phyloP scores from a whole-genome alignment of 768 basidiomycete species.

The Dendrothele bispora region DNA sequence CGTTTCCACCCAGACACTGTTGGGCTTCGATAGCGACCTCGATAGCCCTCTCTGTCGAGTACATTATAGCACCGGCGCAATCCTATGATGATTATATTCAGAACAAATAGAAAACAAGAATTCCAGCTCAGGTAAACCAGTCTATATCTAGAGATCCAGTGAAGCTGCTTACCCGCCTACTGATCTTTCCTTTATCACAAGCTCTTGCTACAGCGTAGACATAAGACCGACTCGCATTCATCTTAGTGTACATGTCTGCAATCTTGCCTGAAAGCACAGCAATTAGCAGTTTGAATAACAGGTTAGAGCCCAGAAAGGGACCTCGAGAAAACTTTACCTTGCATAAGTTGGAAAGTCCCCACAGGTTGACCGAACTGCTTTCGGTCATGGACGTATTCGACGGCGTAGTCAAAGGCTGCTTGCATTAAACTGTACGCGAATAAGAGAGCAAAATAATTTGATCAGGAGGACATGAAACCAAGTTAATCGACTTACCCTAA shows the following conservation, averaged over 20 bases:
- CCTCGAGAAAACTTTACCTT: conserved; percentile 52
- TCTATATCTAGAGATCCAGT: neutral
- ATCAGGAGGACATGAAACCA: conserved; percentile 9
- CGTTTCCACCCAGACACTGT: conserved; percentile 94
- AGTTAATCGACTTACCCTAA: conserved; percentile 57
- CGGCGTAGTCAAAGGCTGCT: conserved; percentile 84
- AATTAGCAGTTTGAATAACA: conserved; percentile 14
- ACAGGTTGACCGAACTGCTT: conserved; percentile 88
- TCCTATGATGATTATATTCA: conserved; percentile 51
- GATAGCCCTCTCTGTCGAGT: conserved; percentile 89
- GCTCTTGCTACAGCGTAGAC: conserved; percentile 92
- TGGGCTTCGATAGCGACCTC: conserved; percentile 90
- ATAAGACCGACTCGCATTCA: conserved; percentile 85
- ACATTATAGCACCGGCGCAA: conserved; percentile 92
- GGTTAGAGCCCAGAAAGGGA: neutral
- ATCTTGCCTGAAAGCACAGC: conserved; percentile 57
- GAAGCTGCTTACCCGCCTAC: conserved; percentile 60
- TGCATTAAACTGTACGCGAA: conserved; percentile 71
- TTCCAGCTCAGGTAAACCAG: conserved; percentile 2
- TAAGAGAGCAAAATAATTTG: conserved; percentile 3
- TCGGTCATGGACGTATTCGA: conserved; percentile 90
- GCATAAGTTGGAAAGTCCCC: conserved; percentile 94
- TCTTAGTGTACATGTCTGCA: conserved; percentile 93
- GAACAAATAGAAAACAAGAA: conserved; percentile 1
- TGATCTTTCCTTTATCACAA: conserved; percentile 78